Conservation (phyloP, 2,329 filamentous ascomycete genomes). For the Exophiala phaeomuriformis region DNA sequence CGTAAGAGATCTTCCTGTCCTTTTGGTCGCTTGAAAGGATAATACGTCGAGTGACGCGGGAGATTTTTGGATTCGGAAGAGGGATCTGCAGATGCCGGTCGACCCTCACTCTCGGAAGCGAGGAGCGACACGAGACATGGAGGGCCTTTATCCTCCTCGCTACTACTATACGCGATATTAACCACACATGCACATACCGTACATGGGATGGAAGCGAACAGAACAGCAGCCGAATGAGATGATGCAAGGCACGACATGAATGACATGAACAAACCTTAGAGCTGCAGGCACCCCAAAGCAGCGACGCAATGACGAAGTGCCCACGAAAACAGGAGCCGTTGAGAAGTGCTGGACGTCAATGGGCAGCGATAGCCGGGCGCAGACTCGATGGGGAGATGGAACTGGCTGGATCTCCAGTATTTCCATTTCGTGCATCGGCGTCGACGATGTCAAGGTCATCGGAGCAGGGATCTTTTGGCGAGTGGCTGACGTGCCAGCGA, state of each 20-base stretch:
- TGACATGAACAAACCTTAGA: neutral
- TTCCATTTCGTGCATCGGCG: neutral
- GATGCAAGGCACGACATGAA: neutral
- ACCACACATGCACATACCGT: too few relatives aligned
- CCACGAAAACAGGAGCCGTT: neutral
- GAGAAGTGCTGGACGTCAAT: neutral
- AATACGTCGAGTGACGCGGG: too few relatives aligned
- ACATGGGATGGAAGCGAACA: neutral
- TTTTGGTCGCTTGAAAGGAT: too few relatives aligned
- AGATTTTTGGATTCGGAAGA: neutral
- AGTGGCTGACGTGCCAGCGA: neutral
- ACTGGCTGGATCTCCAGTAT: neutral
- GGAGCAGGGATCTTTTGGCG: neutral
- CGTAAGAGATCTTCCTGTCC: too few relatives aligned
- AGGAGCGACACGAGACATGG: neutral
- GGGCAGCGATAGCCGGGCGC: neutral
- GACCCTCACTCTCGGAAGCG: neutral
- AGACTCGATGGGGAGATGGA: neutral
- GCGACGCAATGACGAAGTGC: neutral
- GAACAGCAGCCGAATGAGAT: neutral
- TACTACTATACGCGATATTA: neutral
- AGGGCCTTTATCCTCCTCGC: neutral
- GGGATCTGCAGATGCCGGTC: neutral
- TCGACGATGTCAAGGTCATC: neutral
- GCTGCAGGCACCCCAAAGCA: constrained; percentile 8